Evolutionary conservation across 1,284 basidiomycete genomes (phyloP).

Genomic region (Microbotryum scabiosae): DNA sequence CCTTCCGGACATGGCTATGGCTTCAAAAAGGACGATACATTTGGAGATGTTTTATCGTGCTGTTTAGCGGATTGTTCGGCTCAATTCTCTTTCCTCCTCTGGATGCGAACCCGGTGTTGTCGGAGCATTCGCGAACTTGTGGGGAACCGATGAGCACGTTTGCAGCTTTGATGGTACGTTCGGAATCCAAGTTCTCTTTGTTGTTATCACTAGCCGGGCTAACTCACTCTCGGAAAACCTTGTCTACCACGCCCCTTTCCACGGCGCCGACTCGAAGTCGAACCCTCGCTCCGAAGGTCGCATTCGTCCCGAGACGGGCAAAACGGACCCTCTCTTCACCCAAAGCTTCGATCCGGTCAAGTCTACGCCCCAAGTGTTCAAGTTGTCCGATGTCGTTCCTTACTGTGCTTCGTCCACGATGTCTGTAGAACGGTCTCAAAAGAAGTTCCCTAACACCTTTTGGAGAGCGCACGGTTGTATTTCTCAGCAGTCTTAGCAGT

Average conservation of each 20-base stretch:
- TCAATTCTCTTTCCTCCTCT: too few relatives aligned
- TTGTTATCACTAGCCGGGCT: too few relatives aligned
- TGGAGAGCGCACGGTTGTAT: too few relatives aligned
- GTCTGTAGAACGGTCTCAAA: background rate
- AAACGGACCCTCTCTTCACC: slow-evolving; percentile 3
- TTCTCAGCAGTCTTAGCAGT: too few relatives aligned
- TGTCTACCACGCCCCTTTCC: slow-evolving; percentile 7
- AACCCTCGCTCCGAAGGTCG: background rate
- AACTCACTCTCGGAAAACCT: too few relatives aligned
- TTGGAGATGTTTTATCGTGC: too few relatives aligned
- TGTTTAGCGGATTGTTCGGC: too few relatives aligned
- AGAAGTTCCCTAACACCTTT: background rate
- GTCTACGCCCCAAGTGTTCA: slow-evolving; percentile 11
- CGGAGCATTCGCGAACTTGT: slow-evolving; percentile 22
- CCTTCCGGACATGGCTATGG: slow-evolving; percentile 35
- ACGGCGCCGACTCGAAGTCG: slow-evolving; percentile 3
- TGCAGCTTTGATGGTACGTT: slow-evolving; percentile 7
- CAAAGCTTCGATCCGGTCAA: background rate
- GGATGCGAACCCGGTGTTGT: slow-evolving; percentile 17
- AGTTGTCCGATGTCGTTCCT: slow-evolving; percentile 6
- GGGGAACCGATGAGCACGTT: slow-evolving; percentile 28
- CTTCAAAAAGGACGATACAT: slow-evolving; percentile 33
- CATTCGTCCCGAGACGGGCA: slow-evolving; percentile 8
- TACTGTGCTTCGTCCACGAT: background rate
- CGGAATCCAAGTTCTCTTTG: background rate